Evolutionary conservation across 1,284 basidiomycete genomes (phyloP), one percentile per base, ranked within the genome.

Genomic region (Meripilus lineatus): DNA sequence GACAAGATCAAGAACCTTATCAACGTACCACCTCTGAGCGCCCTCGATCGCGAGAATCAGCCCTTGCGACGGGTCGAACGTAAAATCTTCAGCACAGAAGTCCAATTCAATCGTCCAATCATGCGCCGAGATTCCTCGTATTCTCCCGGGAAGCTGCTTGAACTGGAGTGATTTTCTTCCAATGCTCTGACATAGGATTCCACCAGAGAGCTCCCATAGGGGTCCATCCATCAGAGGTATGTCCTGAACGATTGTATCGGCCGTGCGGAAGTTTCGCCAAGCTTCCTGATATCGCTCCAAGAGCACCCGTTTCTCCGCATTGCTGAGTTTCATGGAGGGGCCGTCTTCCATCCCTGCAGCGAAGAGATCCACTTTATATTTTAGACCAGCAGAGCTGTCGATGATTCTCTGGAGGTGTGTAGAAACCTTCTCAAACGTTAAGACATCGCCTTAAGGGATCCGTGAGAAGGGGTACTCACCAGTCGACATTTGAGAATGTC

Each of bases 281-380:
- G 68, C 66, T n/a, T 50, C 40, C 33, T 68, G 67, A 51, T 74
- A 67, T 11, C 63, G 55, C 26, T 59, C 55, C 18, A 82, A 66
- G 23, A 58, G 45, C 7, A 59, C 41, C 5, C 76, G 58, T 34
- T 69, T 67, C 32, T 65, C 62, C 4, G 58, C 53, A 3, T 57
- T 54, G 38, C 41, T 56, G 18, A 59, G 26, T 25, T 21, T 38
- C 32, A 54, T 48, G 3, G 50, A 52, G 5, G 58, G 54, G 3
- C 69, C 70, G 47, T 75, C 63, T 44, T 62, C 62, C 57, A 72
- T 63, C 11, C 72, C 71, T 8, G 66, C 53, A 8, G 63, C 58
- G 7, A 65, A 66, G 10, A 81, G 69, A 34, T 77, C 71, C 40
- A 81, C 69, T 15, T 51, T 62, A 47, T 78, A 78, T 50, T 72